These are phyloP conservation scores for Ocimum tenuiflorum DNA, from an alignment of 257 asterid genomes.

Conservation along the genomic window DNA sequence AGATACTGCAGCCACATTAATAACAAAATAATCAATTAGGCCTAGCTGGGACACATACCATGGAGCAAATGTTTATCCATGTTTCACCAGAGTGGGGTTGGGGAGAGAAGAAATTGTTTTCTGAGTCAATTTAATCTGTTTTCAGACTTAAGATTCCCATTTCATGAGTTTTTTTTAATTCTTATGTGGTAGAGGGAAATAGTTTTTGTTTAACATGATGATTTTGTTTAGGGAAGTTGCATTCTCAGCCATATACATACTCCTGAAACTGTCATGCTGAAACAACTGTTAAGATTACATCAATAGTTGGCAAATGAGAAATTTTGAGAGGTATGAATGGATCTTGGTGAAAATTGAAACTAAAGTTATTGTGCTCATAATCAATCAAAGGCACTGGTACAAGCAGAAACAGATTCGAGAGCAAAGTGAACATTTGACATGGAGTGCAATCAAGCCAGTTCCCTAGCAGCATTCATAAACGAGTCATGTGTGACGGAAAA, in stretches of 20 bases:
- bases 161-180: no score
- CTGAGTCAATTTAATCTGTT: neutral
- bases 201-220: neutral
- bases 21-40: neutral
- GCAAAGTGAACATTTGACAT: neutral
- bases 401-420: neutral
- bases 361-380: neutral
- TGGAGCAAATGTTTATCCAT: neutral
- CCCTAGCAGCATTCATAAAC: no score
- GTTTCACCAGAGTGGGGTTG: neutral
- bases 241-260: neutral
- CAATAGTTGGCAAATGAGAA: neutral
- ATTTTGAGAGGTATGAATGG: no score
- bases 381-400: neutral
- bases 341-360: neutral
- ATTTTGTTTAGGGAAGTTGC: neutral
- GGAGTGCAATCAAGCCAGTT: no score
- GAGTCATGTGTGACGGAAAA: no score
- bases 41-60: neutral
- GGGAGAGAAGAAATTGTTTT: neutral
- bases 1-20: conserved; percentile 45
- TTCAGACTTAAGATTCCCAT: neutral
- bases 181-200: neutral
- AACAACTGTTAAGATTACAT: no score
- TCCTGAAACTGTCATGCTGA: neutral